phyloP scores from a whole-genome alignment of 1,284 basidiomycete genomes.

The Albatrellus sp. region DNA sequence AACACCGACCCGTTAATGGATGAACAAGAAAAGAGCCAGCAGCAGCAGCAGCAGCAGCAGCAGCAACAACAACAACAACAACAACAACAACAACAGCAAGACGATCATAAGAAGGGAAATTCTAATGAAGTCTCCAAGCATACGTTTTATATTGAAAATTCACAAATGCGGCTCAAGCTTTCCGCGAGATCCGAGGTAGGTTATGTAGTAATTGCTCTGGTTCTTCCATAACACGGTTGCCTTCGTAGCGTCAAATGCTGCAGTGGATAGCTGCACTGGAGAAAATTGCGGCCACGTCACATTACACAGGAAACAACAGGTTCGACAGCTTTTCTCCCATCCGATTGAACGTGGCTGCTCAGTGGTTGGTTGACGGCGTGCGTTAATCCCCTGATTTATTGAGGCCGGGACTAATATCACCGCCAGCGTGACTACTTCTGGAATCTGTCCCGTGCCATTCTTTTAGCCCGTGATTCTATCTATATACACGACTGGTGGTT shows the following conservation, averaged over 20 bases:
- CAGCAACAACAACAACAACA: no score
- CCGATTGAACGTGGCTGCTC: conserved; percentile 84
- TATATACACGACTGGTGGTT: conserved; percentile 98
- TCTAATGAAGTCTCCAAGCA: conserved; percentile 68
- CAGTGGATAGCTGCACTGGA: conserved; percentile 95
- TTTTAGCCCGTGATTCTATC: conserved; percentile 81
- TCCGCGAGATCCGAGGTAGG: conserved; percentile 79
- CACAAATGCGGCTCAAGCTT: conserved; percentile 82
- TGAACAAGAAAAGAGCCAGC: conserved; percentile 16
- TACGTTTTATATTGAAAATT: conserved; percentile 89
- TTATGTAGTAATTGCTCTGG: background rate
- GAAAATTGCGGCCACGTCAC: conserved; percentile 64
- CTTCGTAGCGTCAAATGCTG: conserved; percentile 77
- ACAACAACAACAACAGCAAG: no score
- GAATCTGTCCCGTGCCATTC: conserved; percentile 91
- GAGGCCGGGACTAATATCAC: conserved; percentile 4
- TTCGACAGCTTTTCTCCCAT: conserved; percentile 95
- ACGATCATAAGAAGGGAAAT: conserved; percentile 25
- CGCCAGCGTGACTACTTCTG: conserved; percentile 87
- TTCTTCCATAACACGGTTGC: background rate
- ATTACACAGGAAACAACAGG: conserved; percentile 74
- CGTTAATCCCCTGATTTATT: conserved; percentile 16
- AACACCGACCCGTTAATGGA: conserved; percentile 41
- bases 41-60: no score
- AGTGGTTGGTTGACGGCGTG: conserved; percentile 98